These are phyloP conservation scores for Yamadazyma triangularis DNA, from an alignment of 1,139 yeast species.

Conservation along the genomic window DNA sequence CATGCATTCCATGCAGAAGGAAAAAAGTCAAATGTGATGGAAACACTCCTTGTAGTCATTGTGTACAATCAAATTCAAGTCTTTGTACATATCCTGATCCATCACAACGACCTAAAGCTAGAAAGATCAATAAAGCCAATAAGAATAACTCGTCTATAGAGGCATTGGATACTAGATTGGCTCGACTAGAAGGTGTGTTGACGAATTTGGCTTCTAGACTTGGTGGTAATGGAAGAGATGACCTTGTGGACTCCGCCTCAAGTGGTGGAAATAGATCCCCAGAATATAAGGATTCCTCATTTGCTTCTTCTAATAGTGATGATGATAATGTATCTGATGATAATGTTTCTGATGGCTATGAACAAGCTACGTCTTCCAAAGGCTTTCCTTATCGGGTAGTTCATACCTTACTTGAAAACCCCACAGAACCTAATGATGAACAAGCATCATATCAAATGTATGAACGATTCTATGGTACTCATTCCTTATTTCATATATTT, in stretches of 20 bases:
- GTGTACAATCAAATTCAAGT: conserved; percentile 15
- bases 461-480: conserved; percentile 15
- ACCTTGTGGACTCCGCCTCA: neutral
- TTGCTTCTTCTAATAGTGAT: no score
- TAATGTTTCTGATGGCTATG: neutral
- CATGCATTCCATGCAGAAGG: conserved; percentile 44
- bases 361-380: neutral
- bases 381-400: neutral
- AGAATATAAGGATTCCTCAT: no score
- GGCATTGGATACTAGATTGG: conserved; percentile 9
- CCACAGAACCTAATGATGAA: neutral
- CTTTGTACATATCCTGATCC: conserved; percentile 17
- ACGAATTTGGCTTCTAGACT: conserved; percentile 6
- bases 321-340: neutral
- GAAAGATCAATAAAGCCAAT: conserved; percentile 2
- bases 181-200: conserved; percentile 9
- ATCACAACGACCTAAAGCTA: conserved; percentile 11
- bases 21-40: conserved; percentile 48
- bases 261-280: neutral
- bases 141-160: conserved; percentile 6
- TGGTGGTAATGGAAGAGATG: conserved; percentile 3
- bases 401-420: no score
- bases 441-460: conserved; percentile 4
- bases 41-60: conserved; percentile 33
- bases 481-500: conserved; percentile 14